Evolutionary conservation across 1,139 yeast species (phyloP), one percentile per base, ranked within the genome.

Genomic region (Tardiomyces depauwii): DNA sequence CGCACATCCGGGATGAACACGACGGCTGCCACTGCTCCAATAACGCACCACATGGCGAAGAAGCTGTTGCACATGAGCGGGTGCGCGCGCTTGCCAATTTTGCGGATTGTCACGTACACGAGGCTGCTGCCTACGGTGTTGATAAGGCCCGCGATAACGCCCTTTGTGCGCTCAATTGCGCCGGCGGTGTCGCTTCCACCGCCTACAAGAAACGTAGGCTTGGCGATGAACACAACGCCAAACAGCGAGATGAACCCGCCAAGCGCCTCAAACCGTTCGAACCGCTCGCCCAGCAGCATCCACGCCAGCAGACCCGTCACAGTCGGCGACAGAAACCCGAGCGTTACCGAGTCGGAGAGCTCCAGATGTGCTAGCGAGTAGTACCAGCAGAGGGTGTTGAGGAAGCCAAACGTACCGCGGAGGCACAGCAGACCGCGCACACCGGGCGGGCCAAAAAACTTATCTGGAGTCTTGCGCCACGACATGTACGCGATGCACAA

Each of bases 201-300:
- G 7, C 53, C 50, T 27, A 84, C 78, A 32, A 86, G 54, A 53
- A 82, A 82, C n/a, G 76, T 66, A 0, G 96, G 96, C 57, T 87
- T 77, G 1, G 95, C 91, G 54, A 88, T 84, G 23, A 87, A 64
- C 1, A 87, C 53, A 1, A 88, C 96, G 1, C 96, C 96, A 1
- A 70, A 58, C 19, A 88, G 68, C 0, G 95, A 84, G 2, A 80
- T 62, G 0, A 80, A 14, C 1, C 89, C 83, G 39, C 94, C 88
- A 1, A 72, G 57, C 0, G 79, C 84, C 63, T 88, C 95, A 13
- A 79, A 58, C 21, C 72, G 53, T 3, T 84, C 76, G 62, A 84
- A 82, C n/a, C 73, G 65, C 58, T 88, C 96, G 38, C 76, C 72
- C 33, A 88, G 65, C 11, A 82, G 60, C 2, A 77, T 55, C 73